Conservation (phyloP, 495 filamentous ascomycete species). For the Podospora pseudocomata region DNA sequence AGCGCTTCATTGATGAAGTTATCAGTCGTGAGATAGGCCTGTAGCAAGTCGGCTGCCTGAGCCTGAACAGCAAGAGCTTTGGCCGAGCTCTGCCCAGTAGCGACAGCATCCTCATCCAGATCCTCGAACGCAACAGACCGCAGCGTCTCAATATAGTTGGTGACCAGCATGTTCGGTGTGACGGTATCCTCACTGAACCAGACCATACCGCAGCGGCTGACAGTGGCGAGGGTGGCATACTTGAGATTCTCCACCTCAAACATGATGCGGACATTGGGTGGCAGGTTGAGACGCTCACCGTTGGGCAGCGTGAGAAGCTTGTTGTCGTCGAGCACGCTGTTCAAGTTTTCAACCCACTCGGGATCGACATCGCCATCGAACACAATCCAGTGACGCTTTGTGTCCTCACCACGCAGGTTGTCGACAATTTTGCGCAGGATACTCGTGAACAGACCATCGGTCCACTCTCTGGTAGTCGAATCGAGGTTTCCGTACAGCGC, state of each 20-base stretch:
- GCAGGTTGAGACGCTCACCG: constrained; percentile 91
- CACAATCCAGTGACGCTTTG: constrained; percentile 97
- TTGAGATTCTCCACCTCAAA: constrained; percentile 99
- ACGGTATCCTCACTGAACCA: constrained; percentile 99
- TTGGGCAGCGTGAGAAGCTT: constrained; percentile 95
- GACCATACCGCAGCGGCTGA: constrained; percentile 99
- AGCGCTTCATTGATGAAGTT: constrained; percentile 75
- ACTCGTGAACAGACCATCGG: constrained; percentile 95
- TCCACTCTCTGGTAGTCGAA: constrained; percentile 97
- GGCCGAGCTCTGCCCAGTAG: constrained; percentile 73
- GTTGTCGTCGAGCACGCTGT: constrained; percentile 98
- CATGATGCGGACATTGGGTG: constrained; percentile 95
- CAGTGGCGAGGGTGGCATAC: constrained; percentile 94
- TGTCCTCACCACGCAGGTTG: constrained; percentile 93
- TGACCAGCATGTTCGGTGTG: constrained; percentile 84
- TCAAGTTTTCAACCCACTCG: constrained; percentile 99
- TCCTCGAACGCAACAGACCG: constrained; percentile 83
- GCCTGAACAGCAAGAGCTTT: constrained; percentile 72
- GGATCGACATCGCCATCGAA: constrained; percentile 99
- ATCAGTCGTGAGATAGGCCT: constrained; percentile 69
- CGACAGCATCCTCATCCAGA: constrained; percentile 82
- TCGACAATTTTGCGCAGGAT: constrained; percentile 98
- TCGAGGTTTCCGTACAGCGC: constrained; percentile 91
- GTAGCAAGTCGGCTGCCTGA: constrained; percentile 71
- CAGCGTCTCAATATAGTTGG: constrained; percentile 82